Base-by-base conservation (phyloP, 768 basidiomycete genomes). In the Podaxis pistillaris region DNA sequence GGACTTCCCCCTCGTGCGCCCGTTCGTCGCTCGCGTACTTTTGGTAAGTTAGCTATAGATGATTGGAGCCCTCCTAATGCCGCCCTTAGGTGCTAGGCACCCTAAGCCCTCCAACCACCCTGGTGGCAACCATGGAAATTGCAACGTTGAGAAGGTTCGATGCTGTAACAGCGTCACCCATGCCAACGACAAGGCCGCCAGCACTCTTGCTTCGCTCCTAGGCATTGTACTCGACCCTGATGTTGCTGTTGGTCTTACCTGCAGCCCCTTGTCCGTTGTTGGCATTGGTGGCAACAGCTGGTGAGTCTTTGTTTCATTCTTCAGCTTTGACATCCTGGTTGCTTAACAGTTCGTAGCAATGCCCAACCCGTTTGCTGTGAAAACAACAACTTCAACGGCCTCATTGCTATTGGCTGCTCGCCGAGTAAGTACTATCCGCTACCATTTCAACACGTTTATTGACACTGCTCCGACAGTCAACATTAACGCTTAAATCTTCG, bases 1-100 rank as follows among this genome's bases (percentile, higher is more conserved):
- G 85, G 86, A 11, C 71, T 87, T 3, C 69, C 76, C 30, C 86
- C 84, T 17, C 69, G 76, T 1, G 72, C 81, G 1, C 86, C 85
- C n/a, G 66, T 67, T 0, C 76, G 77, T 37, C 74, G 79, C 28
- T 75, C 64, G 1, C 44, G 64, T 1, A 75, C 78, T 0, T 73
- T 72, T 12, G 69, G 73, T 65, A 41, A 50, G 63, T 33, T 30
- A 22, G 13, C 9, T 3, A n/a, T 41, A 12, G 26, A 24, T 15
- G 3, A 17, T 37, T 58, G 8, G 3, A 30, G 7, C 64, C 26
- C 6, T 57, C 81, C 82, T 59, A 54, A 75, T 74, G 4, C 11
- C 8, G 37, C 6, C 11, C 15, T 62, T 64, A 82, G 82, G 52
- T 58, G 83, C 81, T 1, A 74, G 68, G 40, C 68, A 71, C 11